phyloP scores from a whole-genome alignment of 2,329 filamentous ascomycete species.

The Alternaria sp. region DNA sequence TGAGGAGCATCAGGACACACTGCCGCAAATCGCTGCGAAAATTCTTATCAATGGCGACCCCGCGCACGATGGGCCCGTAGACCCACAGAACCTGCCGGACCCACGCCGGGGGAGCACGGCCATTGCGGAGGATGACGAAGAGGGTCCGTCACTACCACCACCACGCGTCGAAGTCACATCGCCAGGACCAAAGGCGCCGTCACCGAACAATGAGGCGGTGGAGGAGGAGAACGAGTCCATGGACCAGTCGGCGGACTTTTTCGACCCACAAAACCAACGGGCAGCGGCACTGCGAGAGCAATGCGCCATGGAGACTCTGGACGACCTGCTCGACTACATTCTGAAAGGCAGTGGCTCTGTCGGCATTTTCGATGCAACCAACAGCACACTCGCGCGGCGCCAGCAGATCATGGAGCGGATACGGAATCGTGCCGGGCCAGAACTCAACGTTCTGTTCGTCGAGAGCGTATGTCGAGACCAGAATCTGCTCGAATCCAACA shows the following conservation, averaged over 20 bases:
- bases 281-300: constrained; percentile 87
- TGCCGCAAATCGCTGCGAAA: constrained; percentile 56
- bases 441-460: constrained; percentile 89
- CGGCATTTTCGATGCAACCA: constrained; percentile 95
- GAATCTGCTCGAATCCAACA: constrained; percentile 87
- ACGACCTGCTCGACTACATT: constrained; percentile 91
- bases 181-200: constrained; percentile 35
- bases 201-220: constrained; percentile 22
- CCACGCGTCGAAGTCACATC: constrained; percentile 45
- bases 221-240: constrained; percentile 60
- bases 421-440: constrained; percentile 79
- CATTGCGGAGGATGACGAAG: constrained; percentile 26
- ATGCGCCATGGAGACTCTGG: constrained; percentile 87
- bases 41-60: constrained; percentile 66
- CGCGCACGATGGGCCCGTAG: constrained; percentile 42
- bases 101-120: constrained; percentile 35
- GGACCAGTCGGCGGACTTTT: constrained; percentile 92
- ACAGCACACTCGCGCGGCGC: constrained; percentile 87
- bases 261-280: constrained; percentile 85
- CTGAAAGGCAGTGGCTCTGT: constrained; percentile 82
- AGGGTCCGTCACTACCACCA: constrained; percentile 19
- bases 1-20: constrained; percentile 35
- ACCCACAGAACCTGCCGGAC: constrained; percentile 40
- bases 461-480: constrained; percentile 92
- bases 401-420: constrained; percentile 85